These are phyloP conservation scores for Cutaneotrichosporon dermatis DNA, from an alignment of 1,284 basidiomycete species.

Conservation along the genomic window DNA sequence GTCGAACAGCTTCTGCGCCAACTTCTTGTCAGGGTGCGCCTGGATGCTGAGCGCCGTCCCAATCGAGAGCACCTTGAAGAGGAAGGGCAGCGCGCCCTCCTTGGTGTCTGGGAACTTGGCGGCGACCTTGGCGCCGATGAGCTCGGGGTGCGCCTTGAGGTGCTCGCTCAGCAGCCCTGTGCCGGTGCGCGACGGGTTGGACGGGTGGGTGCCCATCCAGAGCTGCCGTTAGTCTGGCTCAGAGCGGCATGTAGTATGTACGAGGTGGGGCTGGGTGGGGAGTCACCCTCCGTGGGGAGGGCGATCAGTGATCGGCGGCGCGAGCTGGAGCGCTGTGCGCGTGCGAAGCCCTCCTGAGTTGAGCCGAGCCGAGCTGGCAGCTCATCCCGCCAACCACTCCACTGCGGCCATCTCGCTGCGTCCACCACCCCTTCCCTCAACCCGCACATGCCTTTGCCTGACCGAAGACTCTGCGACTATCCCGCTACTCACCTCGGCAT, in stretches of 20 bases:
- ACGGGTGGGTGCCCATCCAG: constrained; percentile 99
- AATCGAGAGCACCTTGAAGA: constrained; percentile 92
- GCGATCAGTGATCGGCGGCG: no score
- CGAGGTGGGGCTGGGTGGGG: no score
- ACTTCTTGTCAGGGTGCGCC: constrained; percentile 90
- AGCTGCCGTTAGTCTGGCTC: constrained; percentile 54
- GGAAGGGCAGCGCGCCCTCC: constrained; percentile 76
- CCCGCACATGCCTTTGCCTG: no score
- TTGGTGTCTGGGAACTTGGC: constrained; percentile 58
- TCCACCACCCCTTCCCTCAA: no score
- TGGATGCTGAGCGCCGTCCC: constrained; percentile 94
- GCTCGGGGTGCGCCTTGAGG: constrained; percentile 61
- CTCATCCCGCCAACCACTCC: no score
- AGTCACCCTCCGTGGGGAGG: no score
- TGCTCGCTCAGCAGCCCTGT: constrained; percentile 58
- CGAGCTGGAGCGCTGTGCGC: no score
- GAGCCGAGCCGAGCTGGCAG: no score
- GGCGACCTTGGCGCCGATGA: constrained; percentile 64
- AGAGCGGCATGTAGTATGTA: no score
- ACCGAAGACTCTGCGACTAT: no score
- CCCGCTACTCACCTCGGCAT: constrained; percentile 58
- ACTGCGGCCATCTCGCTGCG: no score
- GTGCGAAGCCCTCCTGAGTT: no score
- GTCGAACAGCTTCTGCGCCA: constrained; percentile 71
- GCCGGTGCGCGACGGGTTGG: constrained; percentile 68